Conservation (phyloP, 2,329 filamentous ascomycete genomes). For the Colletotrichum tropicicola region DNA sequence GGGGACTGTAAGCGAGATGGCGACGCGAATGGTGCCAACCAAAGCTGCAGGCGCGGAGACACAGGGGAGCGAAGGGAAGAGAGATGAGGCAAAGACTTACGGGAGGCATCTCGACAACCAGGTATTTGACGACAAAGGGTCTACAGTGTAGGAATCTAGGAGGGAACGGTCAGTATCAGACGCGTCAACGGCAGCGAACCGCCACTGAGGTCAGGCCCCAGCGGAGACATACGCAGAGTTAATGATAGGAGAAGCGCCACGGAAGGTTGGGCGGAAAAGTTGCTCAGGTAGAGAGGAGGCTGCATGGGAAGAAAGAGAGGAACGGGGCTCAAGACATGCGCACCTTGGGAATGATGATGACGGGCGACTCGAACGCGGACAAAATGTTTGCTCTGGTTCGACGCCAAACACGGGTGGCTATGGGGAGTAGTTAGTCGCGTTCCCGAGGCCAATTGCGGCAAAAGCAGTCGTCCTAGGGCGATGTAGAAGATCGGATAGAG, state of each 20-base stretch:
- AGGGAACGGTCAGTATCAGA: slow-evolving; percentile 17
- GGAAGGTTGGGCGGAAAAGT: not conserved
- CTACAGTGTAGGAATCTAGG: slow-evolving; percentile 10
- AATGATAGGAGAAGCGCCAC: slow-evolving; percentile 6
- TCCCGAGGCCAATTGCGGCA: slow-evolving; percentile 11
- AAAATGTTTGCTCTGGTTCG: slow-evolving; percentile 19
- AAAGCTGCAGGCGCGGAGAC: not conserved
- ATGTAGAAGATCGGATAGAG: not conserved
- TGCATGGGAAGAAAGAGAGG: not conserved
- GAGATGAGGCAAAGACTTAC: slow-evolving; percentile 40
- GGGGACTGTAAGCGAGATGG: slow-evolving; percentile 35
- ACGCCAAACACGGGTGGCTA: slow-evolving; percentile 19
- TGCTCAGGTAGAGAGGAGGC: not conserved
- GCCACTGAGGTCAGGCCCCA: not conserved
- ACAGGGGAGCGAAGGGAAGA: not conserved
- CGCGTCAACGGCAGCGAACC: slow-evolving; percentile 11
- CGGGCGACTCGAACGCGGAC: slow-evolving; percentile 21
- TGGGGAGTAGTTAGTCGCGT: slow-evolving; percentile 18
- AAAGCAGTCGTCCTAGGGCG: not conserved
- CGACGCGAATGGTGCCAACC: slow-evolving; percentile 10
- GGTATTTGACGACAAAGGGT: slow-evolving; percentile 16
- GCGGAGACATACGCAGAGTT: not conserved
- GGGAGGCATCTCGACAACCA: slow-evolving; percentile 44
- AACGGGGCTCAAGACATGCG: slow-evolving; percentile 11
- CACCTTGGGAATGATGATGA: slow-evolving; percentile 30